Percentiles rank a stretch among this genome's conserved stretches.
Evolutionary conservation across 495 filamentous ascomycete genomes (phyloP).

Genomic region (Pseudoneurospora amorphoporcata): DNA sequence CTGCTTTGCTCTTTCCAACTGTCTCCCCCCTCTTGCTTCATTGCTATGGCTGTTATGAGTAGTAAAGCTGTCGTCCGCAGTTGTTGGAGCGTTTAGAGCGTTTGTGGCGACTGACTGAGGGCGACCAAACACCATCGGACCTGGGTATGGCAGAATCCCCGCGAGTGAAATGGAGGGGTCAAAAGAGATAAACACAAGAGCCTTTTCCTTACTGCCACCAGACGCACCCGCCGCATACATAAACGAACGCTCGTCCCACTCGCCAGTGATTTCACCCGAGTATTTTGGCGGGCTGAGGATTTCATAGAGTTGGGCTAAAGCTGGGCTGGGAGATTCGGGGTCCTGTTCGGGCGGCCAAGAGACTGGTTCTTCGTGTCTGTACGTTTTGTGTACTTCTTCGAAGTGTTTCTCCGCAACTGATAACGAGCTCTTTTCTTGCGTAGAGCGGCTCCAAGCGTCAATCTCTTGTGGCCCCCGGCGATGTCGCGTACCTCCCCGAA

Average conservation of each 20-base stretch:
- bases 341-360: slow-evolving; percentile 51
- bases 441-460: slow-evolving; percentile 11
- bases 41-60: not conserved
- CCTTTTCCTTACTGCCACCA: slow-evolving; percentile 25
- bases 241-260: slow-evolving; percentile 53
- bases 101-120: not conserved
- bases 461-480: slow-evolving; percentile 45
- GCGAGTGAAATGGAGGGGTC: slow-evolving; percentile 37
- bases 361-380: slow-evolving; percentile 37
- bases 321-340: slow-evolving; percentile 14
- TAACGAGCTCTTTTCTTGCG: not conserved
- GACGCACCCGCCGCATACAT: slow-evolving; percentile 38
- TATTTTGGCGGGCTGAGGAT: slow-evolving; percentile 48
- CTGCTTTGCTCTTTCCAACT: not conserved
- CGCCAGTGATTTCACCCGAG: slow-evolving; percentile 37
- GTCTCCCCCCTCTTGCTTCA: not conserved
- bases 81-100: not conserved
- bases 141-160: slow-evolving; percentile 11
- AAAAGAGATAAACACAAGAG: slow-evolving; percentile 53
- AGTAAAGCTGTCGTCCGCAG: not conserved
- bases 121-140: not conserved
- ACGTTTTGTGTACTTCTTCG: slow-evolving; percentile 28
- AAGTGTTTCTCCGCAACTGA: slow-evolving; percentile 3
- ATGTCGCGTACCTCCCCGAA: slow-evolving; percentile 24
- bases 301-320: slow-evolving; percentile 36